Evolutionary conservation across 495 filamentous ascomycete genomes (phyloP).

Genomic region (Neurospora discreta): DNA sequence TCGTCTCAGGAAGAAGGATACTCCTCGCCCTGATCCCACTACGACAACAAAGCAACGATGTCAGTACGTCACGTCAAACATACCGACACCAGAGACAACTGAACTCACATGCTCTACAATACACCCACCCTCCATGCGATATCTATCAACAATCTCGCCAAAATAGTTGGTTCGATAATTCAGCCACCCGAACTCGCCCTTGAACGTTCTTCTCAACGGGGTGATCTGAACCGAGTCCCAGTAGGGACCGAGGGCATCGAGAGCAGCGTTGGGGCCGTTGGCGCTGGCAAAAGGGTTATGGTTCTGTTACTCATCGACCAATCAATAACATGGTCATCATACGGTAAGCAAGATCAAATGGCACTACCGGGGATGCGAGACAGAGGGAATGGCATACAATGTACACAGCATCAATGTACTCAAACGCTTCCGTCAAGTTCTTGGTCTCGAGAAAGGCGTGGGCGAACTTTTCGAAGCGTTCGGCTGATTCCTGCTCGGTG

Average conservation of each 20-base stretch:
- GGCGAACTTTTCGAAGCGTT: constrained; percentile 21
- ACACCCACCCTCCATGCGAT: constrained; percentile 18
- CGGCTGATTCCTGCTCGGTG: constrained; percentile 13
- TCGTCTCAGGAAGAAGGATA: neutral
- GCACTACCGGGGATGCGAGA: neutral
- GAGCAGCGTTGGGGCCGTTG: constrained; percentile 1
- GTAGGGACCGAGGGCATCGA: constrained; percentile 3
- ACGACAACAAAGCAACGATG: neutral
- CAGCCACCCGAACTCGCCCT: constrained; percentile 17
- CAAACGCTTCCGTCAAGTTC: constrained; percentile 24
- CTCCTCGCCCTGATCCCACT: neutral
- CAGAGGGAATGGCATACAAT: constrained; percentile 8
- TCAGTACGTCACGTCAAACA: neutral
- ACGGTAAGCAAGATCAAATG: neutral
- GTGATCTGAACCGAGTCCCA: constrained; percentile 17
- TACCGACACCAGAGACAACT: neutral
- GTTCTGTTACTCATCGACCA: neutral
- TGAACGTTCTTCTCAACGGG: constrained; percentile 11
- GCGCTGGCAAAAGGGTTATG: neutral
- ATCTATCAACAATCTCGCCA: constrained; percentile 19
- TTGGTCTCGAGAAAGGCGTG: constrained; percentile 22
- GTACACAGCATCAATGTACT: constrained; percentile 18
- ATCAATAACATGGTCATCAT: neutral
- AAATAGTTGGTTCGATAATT: constrained; percentile 12
- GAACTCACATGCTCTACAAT: constrained; percentile 24